Evolutionary conservation across 2,329 filamentous ascomycete genomes (phyloP), one percentile per base, ranked within the genome.

Genomic region (Nothopassalora personata): DNA sequence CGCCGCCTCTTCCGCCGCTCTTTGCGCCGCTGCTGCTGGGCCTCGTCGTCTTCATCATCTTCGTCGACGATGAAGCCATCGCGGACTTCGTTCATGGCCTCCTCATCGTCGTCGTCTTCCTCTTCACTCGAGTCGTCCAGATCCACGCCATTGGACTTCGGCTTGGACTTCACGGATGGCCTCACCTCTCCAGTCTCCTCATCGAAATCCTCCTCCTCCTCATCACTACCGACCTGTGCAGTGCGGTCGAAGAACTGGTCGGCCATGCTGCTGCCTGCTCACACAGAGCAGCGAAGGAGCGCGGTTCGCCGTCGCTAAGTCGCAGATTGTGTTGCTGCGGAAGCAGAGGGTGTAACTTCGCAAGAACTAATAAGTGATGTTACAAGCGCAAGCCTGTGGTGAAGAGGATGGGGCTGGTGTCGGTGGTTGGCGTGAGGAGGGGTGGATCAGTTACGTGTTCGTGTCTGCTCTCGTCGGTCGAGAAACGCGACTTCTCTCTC

Each of bases 61-160:
- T 96, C 92, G 70, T 96, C 91, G 64, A 96, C 91, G 66, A 99
- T 97, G 77, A 97, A 99, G 28, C 92, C 93, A 79, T 96, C 91
- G 54, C 80, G 68, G 77, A 94, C 89, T 74, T 86, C 87, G 67
- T 86, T 84, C 64, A 86, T 87, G 68, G 90, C 91, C 72, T 94
- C 91, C 71, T 96, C 91, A 59, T 96, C 91, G 60, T 96, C 91
- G 56, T 95, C 73, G 23, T 74, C 90, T 34, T 96, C 91, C 71
- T 96, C 91, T 67, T 96, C 91, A 68, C 90, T 95, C 0, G 90
- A 96, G 75, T 96, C 91, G 69, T 93, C 87, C 56, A 90, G 76
- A 52, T 79, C 72, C 34, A 28, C 58, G 51, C 74, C 76, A 50
- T 72, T 69, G 67, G 68, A 57, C 71, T 79, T 78, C 54, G 74